Evolutionary conservation across 768 basidiomycete species (phyloP).

Genomic region (Pulveroboletus ravenelii): DNA sequence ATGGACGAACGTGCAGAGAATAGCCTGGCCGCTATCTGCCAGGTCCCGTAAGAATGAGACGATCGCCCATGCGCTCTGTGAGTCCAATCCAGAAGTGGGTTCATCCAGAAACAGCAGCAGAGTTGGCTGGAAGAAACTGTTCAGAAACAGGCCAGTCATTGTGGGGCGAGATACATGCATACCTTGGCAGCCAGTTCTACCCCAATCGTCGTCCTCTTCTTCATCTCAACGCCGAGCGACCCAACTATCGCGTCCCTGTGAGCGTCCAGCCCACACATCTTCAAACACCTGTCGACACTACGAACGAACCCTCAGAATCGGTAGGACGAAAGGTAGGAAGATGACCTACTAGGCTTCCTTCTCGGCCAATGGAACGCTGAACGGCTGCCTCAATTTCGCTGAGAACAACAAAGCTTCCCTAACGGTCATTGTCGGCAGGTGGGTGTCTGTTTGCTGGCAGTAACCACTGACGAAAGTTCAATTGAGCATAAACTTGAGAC

Average conservation of each 20-base stretch:
- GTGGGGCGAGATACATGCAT: background rate
- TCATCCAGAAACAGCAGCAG: slow-evolving; percentile 84
- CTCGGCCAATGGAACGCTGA: slow-evolving; percentile 42
- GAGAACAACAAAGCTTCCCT: slow-evolving; percentile 44
- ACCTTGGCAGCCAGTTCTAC: slow-evolving; percentile 82
- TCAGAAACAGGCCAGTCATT: background rate
- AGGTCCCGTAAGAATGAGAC: too few relatives aligned
- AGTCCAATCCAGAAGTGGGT: slow-evolving; percentile 84
- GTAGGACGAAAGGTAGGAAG: background rate
- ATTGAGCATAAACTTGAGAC: background rate
- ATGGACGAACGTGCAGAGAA: slow-evolving; percentile 76
- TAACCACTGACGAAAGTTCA: slow-evolving; percentile 52
- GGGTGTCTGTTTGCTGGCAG: slow-evolving; percentile 83
- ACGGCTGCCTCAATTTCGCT: slow-evolving; percentile 68
- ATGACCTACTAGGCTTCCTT: slow-evolving; percentile 41
- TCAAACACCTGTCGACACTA: slow-evolving; percentile 52
- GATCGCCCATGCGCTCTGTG: slow-evolving; percentile 55
- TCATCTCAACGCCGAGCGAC: slow-evolving; percentile 62
- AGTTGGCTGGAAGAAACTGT: slow-evolving; percentile 45
- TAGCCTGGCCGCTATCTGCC: slow-evolving; percentile 58
- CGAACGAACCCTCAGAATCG: background rate
- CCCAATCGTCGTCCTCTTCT: slow-evolving; percentile 81
- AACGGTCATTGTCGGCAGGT: slow-evolving; percentile 70
- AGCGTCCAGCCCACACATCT: slow-evolving; percentile 60
- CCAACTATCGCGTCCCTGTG: slow-evolving; percentile 67